phyloP scores from a whole-genome alignment of 495 filamentous ascomycete species.

The Immersiella caudata region DNA sequence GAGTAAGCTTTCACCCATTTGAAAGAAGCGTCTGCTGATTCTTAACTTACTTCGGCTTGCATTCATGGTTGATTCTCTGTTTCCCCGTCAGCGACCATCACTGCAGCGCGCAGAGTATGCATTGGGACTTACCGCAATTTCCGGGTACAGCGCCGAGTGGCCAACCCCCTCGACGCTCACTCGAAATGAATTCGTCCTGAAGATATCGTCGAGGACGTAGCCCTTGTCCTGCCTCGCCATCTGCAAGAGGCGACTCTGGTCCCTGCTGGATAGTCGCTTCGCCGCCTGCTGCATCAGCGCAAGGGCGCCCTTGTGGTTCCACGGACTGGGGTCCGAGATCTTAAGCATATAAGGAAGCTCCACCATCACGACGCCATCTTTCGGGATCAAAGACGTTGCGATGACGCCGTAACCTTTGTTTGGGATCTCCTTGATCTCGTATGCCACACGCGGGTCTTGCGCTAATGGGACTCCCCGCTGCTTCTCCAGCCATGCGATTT shows the following conservation, averaged over 20 bases:
- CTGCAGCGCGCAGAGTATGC: neutral
- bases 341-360: slow-evolving; percentile 30
- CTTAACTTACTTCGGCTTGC: slow-evolving; percentile 36
- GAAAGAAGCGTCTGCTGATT: neutral
- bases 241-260: slow-evolving; percentile 16
- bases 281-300: slow-evolving; percentile 30
- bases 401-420: slow-evolving; percentile 34
- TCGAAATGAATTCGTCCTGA: slow-evolving; percentile 38
- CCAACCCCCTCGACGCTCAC: slow-evolving; percentile 28
- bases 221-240: slow-evolving; percentile 21
- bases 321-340: slow-evolving; percentile 26
- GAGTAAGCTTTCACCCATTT: slow-evolving; percentile 19
- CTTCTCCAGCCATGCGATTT: slow-evolving; percentile 31
- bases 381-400: slow-evolving; percentile 28
- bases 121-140: slow-evolving; percentile 33
- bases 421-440: slow-evolving; percentile 27
- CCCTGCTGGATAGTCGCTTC: slow-evolving; percentile 21
- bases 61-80: slow-evolving; percentile 40
- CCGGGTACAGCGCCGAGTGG: slow-evolving; percentile 37
- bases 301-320: slow-evolving; percentile 30
- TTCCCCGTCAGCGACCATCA: neutral
- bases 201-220: slow-evolving; percentile 37
- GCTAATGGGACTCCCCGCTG: slow-evolving; percentile 25
- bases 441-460: slow-evolving; percentile 19
- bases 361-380: slow-evolving; percentile 27